Conservation (phyloP, 2,329 filamentous ascomycete genomes). For the Endocalyx cinctus region DNA sequence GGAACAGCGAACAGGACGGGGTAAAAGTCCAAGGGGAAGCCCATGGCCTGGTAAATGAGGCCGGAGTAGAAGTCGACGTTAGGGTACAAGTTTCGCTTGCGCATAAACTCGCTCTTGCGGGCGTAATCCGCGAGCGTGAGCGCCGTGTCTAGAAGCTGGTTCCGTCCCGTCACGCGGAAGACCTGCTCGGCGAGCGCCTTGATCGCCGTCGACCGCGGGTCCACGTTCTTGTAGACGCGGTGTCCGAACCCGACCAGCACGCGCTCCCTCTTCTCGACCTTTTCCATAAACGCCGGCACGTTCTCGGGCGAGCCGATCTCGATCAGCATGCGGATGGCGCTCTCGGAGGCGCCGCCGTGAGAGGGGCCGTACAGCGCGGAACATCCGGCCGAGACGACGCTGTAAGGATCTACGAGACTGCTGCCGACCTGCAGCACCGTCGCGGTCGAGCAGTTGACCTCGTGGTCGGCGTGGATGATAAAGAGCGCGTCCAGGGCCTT, state of each 20-base stretch:
- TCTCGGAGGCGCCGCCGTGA: constrained; percentile 56
- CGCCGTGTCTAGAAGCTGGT: constrained; percentile 46
- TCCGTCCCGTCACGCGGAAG: constrained; percentile 45
- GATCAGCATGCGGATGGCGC: constrained; percentile 50
- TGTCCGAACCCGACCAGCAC: constrained; percentile 54
- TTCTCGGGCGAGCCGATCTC: constrained; percentile 46
- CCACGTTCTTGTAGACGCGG: constrained; percentile 49
- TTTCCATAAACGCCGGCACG: constrained; percentile 44
- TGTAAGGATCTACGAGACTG: constrained; percentile 52
- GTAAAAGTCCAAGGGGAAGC: constrained; percentile 49
- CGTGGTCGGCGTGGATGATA: constrained; percentile 55
- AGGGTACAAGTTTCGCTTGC: constrained; percentile 43
- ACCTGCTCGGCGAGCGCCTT: constrained; percentile 44
- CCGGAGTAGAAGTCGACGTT: constrained; percentile 51
- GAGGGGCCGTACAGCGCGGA: constrained; percentile 52
- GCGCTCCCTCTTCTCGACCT: constrained; percentile 45
- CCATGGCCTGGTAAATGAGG: constrained; percentile 49
- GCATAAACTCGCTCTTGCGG: constrained; percentile 43
- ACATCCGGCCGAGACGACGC: constrained; percentile 47
- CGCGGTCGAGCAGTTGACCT: constrained; percentile 54
- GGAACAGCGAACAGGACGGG: constrained; percentile 48
- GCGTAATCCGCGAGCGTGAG: constrained; percentile 41
- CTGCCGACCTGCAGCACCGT: constrained; percentile 53
- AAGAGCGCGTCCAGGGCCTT: constrained; percentile 49
- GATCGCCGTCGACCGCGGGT: constrained; percentile 48